These are phyloP conservation scores for Artemisia tridentata DNA, from an alignment of 129 eudicot genomes.

Conservation along the genomic window DNA sequence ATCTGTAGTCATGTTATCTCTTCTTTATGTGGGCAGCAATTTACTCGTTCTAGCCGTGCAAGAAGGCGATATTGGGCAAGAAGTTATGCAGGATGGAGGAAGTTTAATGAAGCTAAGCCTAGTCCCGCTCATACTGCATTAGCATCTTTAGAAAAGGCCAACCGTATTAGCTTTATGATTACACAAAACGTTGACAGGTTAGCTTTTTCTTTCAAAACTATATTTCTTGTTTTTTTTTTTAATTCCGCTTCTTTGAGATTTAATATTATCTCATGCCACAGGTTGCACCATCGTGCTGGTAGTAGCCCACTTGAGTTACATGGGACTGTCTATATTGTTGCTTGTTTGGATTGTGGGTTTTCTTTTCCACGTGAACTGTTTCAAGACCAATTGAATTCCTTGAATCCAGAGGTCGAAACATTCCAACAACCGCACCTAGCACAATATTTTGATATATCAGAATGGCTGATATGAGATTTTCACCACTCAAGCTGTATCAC, in stretches of 20 bases:
- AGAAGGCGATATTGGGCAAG: constrained; percentile 95
- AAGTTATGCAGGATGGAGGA: constrained; percentile 98
- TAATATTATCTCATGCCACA: constrained; percentile 29
- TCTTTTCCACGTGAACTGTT: constrained; percentile 60
- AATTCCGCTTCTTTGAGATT: not conserved
- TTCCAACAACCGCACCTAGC: not conserved
- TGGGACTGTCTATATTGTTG: constrained; percentile 81
- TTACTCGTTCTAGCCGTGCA: constrained; percentile 76
- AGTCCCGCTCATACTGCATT: constrained; percentile 79
- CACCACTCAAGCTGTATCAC: not conserved
- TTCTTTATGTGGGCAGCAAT: constrained; percentile 53
- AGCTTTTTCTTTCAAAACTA: not conserved
- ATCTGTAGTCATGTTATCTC: constrained; percentile 12
- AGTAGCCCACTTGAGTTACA: constrained; percentile 89
- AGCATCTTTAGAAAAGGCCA: constrained; percentile 75
- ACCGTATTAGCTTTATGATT: constrained; percentile 72
- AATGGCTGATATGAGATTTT: not conserved
- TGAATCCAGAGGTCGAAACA: constrained; percentile 67
- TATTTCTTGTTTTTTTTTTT: not conserved
- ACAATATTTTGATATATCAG: not conserved
- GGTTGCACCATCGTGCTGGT: constrained; percentile 95
- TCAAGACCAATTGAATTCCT: constrained; percentile 77
- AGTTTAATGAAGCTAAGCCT: constrained; percentile 76
- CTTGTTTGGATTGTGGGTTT: constrained; percentile 71
- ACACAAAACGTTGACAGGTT: constrained; percentile 97